These are phyloP conservation scores for Stagonosporopsis vannaccii DNA, from an alignment of 2,329 filamentous ascomycete genomes.

Conservation along the genomic window DNA sequence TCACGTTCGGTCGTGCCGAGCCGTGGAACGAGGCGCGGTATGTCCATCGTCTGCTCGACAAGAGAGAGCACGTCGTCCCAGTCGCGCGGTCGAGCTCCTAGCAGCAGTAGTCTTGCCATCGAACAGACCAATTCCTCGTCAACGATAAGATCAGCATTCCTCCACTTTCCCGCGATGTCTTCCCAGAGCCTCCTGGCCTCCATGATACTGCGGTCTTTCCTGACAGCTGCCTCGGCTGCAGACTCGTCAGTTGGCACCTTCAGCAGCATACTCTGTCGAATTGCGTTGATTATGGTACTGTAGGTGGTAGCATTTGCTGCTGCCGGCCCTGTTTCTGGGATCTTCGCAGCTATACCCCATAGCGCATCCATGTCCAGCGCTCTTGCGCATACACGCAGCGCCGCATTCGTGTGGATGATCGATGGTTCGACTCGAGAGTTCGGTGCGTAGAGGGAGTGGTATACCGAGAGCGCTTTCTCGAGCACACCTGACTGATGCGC, in stretches of 20 bases:
- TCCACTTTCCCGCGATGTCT: slow-evolving; percentile 80
- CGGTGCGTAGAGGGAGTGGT: slow-evolving; percentile 73
- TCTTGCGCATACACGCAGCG: slow-evolving; percentile 80
- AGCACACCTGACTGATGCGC: slow-evolving; percentile 67
- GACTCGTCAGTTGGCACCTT: slow-evolving; percentile 37
- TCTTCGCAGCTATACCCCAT: slow-evolving; percentile 76
- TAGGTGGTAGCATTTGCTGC: slow-evolving; percentile 78
- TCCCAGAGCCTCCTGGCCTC: slow-evolving; percentile 81
- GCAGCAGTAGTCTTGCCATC: slow-evolving; percentile 80
- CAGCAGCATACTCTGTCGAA: slow-evolving; percentile 55
- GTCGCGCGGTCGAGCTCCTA: slow-evolving; percentile 66
- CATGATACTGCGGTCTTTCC: slow-evolving; percentile 59
- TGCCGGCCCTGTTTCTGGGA: slow-evolving; percentile 69
- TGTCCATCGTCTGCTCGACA: slow-evolving; percentile 81
- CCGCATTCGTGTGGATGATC: slow-evolving; percentile 85
- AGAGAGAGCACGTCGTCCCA: slow-evolving; percentile 76
- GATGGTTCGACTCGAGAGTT: slow-evolving; percentile 72
- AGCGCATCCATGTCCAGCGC: slow-evolving; percentile 79
- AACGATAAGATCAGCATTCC: slow-evolving; percentile 70
- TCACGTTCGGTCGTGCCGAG: slow-evolving; percentile 41
- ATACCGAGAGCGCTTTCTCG: slow-evolving; percentile 74
- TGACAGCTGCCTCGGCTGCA: slow-evolving; percentile 35
- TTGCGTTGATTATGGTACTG: slow-evolving; percentile 80
- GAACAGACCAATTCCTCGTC: slow-evolving; percentile 81
- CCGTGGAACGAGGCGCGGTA: slow-evolving; percentile 64